Conservation (phyloP, 768 basidiomycete genomes). For the Pisolithus orientalis region DNA sequence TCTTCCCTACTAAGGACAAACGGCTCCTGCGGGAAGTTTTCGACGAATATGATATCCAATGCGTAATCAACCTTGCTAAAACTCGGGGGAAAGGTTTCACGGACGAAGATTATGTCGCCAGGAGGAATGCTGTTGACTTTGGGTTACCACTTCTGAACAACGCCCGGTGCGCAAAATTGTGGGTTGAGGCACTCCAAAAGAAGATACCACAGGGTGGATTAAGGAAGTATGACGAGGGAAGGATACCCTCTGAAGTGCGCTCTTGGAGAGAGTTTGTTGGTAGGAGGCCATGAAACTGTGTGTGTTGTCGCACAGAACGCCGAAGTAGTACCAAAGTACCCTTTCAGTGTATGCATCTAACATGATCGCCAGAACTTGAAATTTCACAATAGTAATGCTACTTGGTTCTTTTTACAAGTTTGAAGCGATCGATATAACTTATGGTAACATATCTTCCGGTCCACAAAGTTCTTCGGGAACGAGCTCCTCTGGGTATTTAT, state of each 20-base stretch:
- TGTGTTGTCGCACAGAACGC: neutral
- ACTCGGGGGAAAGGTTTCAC: conserved; percentile 65
- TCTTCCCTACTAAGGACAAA: conserved; percentile 97
- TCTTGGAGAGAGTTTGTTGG: conserved; percentile 92
- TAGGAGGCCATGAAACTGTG: conserved; percentile 42
- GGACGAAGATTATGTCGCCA: conserved; percentile 96
- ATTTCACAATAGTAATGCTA: no score
- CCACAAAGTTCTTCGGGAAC: conserved; percentile 45
- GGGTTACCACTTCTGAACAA: conserved; percentile 90
- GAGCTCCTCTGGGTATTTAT: conserved; percentile 30
- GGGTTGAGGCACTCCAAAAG: conserved; percentile 81
- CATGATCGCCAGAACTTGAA: no score
- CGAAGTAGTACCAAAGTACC: no score
- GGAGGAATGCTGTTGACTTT: conserved; percentile 95
- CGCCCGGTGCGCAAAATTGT: conserved; percentile 80
- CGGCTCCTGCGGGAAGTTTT: conserved; percentile 90
- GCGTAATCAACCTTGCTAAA: conserved; percentile 89
- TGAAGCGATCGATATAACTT: neutral
- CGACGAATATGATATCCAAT: conserved; percentile 90
- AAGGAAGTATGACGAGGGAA: conserved; percentile 76
- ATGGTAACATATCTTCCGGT: conserved; percentile 35
- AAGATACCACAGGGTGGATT: conserved; percentile 81
- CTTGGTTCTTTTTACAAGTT: neutral
- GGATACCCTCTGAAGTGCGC: conserved; percentile 83
- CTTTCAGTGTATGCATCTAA: no score